Evolutionary conservation across 2,329 filamentous ascomycete species (phyloP), one percentile per base, ranked within the genome.

Genomic region (Pseudogymnoascus sp.): DNA sequence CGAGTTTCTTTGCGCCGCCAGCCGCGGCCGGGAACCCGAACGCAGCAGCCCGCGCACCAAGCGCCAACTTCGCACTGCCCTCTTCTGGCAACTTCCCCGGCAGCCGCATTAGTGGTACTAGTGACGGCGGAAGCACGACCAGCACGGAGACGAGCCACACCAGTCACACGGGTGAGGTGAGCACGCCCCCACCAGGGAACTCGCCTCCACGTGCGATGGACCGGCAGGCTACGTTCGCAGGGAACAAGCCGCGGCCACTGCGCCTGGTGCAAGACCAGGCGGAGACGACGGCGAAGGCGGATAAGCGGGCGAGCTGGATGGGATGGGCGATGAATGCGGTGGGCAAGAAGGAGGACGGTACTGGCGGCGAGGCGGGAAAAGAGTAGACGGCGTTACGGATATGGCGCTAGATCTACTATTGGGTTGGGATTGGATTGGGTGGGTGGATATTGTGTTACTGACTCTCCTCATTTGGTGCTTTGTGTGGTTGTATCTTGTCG

Each of bases 251-350:
- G 64, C 84, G 93, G 37, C 93, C 93, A 6, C 79, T 99, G 67
- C 83, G 93, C 15, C 81, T 99, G 31, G 92, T 97, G 56, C 90
- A 95, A 76, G 91, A 96, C 77, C 88, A 88, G 68, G 74, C 77
- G 21, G 83, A 84, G 60, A 72, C 72, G 2, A 77, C 75, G 61
- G 77, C 77, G 63, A 75, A 78, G 61, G 74, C 72, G 33, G 82
- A 82, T 70, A 88, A 88, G 77, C 78, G 86, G 59, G 78, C 80
- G 19, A 88, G 84, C 73, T 88, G 86, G 86, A 82, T 87, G 64
- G 84, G 84, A 11, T 87, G 85, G 84, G 78, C 79, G 9, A 62
- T 44, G 37, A 50, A 33, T 5, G 72, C 72, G 65, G 69, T 68
- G 11, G 53, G 26, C 7, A 70, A 70, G 66, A 73, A 72, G 59